Conservation (phyloP, 1,284 basidiomycete genomes). For the Chiua sp. region DNA sequence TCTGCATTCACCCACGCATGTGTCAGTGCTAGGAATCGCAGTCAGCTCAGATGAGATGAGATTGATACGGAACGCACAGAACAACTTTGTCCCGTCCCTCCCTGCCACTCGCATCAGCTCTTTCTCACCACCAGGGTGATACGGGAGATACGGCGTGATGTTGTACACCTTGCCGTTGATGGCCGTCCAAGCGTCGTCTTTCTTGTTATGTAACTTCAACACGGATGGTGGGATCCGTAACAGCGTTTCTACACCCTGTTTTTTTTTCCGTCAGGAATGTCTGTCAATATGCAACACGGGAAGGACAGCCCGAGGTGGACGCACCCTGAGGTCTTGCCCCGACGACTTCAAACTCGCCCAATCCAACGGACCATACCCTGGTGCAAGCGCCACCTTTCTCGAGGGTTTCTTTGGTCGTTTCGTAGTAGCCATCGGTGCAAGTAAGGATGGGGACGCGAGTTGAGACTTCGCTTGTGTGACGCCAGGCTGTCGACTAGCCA, state of each 20-base stretch:
- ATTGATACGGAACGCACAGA: constrained; percentile 63
- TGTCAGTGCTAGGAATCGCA: constrained; percentile 29
- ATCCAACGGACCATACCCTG: constrained; percentile 92
- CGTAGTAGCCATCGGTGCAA: constrained; percentile 63
- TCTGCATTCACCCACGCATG: constrained; percentile 96
- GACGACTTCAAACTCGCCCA: constrained; percentile 91
- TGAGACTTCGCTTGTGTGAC: constrained; percentile 37
- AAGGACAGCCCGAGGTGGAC: background rate
- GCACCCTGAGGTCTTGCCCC: constrained; percentile 78
- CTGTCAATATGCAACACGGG: background rate
- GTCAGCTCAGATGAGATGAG: constrained; percentile 4
- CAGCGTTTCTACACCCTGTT: constrained; percentile 66
- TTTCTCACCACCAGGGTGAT: constrained; percentile 94
- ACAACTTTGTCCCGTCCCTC: constrained; percentile 92
- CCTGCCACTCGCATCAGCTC: constrained; percentile 98
- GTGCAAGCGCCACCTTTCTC: constrained; percentile 85
- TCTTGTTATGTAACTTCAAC: constrained; percentile 82
- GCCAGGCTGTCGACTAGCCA: constrained; percentile 51
- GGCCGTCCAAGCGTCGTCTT: constrained; percentile 93
- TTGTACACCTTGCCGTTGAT: constrained; percentile 98
- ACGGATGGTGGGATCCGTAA: constrained; percentile 84
- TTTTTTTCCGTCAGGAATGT: background rate
- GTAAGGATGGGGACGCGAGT: constrained; percentile 50
- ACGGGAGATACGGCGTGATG: constrained; percentile 90
- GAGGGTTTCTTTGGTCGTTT: constrained; percentile 60